Evolutionary conservation across 2,329 filamentous ascomycete genomes (phyloP).

Genomic region (Podosphaera fusca): DNA sequence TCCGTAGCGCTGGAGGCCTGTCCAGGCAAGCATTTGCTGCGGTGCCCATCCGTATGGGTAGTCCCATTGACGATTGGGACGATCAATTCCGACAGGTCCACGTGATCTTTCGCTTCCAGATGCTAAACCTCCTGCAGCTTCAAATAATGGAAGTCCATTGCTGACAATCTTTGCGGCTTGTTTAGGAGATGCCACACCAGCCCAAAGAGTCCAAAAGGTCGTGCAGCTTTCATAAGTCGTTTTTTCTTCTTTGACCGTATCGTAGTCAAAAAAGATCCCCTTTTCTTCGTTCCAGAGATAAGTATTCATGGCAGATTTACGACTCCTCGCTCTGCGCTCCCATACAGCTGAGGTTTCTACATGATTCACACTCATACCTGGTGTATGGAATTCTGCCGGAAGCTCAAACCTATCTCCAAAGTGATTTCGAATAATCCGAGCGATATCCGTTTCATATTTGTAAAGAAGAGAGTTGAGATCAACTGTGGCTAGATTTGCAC

Average conservation of each 20-base stretch:
- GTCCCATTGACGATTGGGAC: constrained; percentile 95
- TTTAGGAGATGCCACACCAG: constrained; percentile 60
- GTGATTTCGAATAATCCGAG: constrained; percentile 57
- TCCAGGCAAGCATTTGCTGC: constrained; percentile 96
- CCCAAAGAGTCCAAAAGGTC: constrained; percentile 96
- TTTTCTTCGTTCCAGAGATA: constrained; percentile 80
- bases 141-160: constrained; percentile 66
- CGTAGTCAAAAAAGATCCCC: constrained; percentile 96
- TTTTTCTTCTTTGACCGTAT: constrained; percentile 61
- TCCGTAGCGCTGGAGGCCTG: constrained; percentile 71
- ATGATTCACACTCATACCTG: constrained; percentile 40
- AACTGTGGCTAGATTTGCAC: constrained; percentile 74
- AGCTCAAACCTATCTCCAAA: constrained; percentile 70
- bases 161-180: constrained; percentile 66
- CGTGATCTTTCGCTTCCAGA: constrained; percentile 80
- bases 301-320: constrained; percentile 72
- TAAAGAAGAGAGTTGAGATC: constrained; percentile 87
- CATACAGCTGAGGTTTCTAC: constrained; percentile 66
- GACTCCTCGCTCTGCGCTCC: constrained; percentile 69
- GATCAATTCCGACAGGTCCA: constrained; percentile 51
- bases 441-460: constrained; percentile 93
- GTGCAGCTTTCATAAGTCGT: constrained; percentile 77
- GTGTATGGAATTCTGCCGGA: constrained; percentile 57
- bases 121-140: constrained; percentile 66
- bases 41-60: constrained; percentile 97